These are phyloP conservation scores for Spathaspora passalidarum DNA, from an alignment of 805 yeast genomes.

Conservation along the genomic window DNA sequence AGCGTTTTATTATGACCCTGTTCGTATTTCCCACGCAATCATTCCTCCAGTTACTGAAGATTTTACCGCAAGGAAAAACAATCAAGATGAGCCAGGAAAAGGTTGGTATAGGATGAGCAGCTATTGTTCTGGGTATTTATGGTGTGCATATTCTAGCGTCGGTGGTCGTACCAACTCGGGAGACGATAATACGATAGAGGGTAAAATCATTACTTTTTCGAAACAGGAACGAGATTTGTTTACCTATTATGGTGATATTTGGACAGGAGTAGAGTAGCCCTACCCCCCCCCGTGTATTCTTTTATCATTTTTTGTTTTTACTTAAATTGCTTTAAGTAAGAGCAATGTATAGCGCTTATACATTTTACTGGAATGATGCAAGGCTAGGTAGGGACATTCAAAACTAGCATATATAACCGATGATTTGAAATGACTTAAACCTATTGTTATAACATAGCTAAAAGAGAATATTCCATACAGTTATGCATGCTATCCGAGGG, in stretches of 20 bases:
- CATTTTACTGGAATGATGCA: too few relatives aligned
- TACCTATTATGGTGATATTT: slow-evolving; percentile 46
- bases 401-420: too few relatives aligned
- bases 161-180: slow-evolving; percentile 42
- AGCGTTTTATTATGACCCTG: slow-evolving; percentile 23
- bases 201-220: slow-evolving; percentile 43
- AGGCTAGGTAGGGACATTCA: too few relatives aligned
- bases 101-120: slow-evolving; percentile 51
- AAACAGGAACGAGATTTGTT: slow-evolving; percentile 25
- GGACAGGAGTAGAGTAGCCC: slow-evolving; percentile 39
- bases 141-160: slow-evolving; percentile 59
- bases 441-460: too few relatives aligned
- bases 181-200: slow-evolving; percentile 37
- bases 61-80: neutral
- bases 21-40: slow-evolving; percentile 43
- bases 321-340: too few relatives aligned
- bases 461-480: too few relatives aligned
- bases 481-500: too few relatives aligned
- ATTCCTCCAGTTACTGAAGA: slow-evolving; percentile 41
- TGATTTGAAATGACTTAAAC: too few relatives aligned
- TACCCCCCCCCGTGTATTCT: too few relatives aligned
- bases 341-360: too few relatives aligned
- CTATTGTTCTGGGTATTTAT: slow-evolving; percentile 52
- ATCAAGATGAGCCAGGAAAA: slow-evolving; percentile 50
- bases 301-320: too few relatives aligned